phyloP scores from a whole-genome alignment of 176 grass and related monocot genomes.

The Aegilops sharonensis region DNA sequence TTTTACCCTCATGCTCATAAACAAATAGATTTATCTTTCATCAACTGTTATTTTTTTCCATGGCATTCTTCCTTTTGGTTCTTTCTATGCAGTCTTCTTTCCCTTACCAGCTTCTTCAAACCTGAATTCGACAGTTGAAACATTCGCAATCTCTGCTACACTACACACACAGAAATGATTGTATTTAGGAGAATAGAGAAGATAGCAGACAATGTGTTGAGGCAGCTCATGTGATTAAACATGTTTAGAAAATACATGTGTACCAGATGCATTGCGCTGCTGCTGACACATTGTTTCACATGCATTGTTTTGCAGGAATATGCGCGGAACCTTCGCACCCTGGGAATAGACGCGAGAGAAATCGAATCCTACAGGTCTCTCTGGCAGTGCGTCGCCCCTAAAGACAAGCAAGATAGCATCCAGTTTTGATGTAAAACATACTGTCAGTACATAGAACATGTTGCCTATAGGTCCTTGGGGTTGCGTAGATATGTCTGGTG shows the following conservation, averaged over 20 bases:
- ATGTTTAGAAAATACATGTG: neutral
- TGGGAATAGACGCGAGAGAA: constrained; percentile 71
- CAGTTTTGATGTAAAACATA: constrained; percentile 58
- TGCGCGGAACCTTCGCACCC: constrained; percentile 63
- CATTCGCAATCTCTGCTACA: neutral
- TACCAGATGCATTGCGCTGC: neutral
- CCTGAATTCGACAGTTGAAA: neutral
- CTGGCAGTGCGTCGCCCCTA: constrained; percentile 95
- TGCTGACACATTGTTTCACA: constrained; percentile 16
- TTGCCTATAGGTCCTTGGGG: constrained; percentile 21
- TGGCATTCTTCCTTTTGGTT: neutral
- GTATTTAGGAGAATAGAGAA: neutral
- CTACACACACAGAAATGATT: neutral
- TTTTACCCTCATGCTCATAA: neutral
- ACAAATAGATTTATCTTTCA: neutral
- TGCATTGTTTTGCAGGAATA: constrained; percentile 67
- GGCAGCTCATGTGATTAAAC: neutral
- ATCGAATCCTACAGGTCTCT: constrained; percentile 68
- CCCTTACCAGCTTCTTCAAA: neutral
- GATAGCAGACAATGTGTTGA: neutral
- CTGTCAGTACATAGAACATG: constrained; percentile 36
- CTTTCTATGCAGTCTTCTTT: neutral
- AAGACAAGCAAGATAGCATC: constrained; percentile 80
- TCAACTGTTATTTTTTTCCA: neutral
- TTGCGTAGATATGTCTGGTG: constrained; percentile 25